Base-by-base conservation (phyloP, 169 alveolate species). In the Plasmodium malariae region DNA sequence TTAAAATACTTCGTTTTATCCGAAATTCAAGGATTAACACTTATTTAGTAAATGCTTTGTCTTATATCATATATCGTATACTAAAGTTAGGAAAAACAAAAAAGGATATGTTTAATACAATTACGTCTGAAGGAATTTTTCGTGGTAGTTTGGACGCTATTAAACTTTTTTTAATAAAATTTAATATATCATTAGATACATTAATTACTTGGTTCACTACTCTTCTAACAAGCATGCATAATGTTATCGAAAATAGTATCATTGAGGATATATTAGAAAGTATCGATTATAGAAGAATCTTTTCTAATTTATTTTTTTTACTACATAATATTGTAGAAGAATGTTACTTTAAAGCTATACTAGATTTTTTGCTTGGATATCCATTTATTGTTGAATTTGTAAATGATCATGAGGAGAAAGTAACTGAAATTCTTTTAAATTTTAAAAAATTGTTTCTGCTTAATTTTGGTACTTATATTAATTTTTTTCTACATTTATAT, bases 401-500 rank as follows among this genome's bases (percentile, higher is more conserved):
- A 19, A 65, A 51, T 32, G 49, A 83, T 1, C 19, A 86, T 86
- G 87, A 86, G 12, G 59, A 69, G 21, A 86, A 69, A 86, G 30
- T 86, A 24, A 57, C 69, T 11, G 68, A 71, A 37, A 70, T 86
- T 40, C 21, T 86, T 37, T 34, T 86, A 69, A 51, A 70, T 3
- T 86, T 86, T 69, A 86, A 69, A 55, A 57, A 51, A 30, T 69
- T 86, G 17, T 57, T 86, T 63, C 55, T 86, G 17, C 32, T 86
- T 32, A 86, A 86, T 34, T 86, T 70, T 86, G 92, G 87, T 17
- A 86, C 67, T 14, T 43, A 40, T 70, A 51, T 86, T 24, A 86
- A 86, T 71, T 40, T 86, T 40, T 70, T 86, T 40, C 92, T 70
- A 62, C 87, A 70, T 32, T 19, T 86, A 51, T 86, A 86, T 63